A percentile compares a stretch with the other conserved stretches of the same genome.
Conservation (phyloP, 208 protist genomes). For the Leishmania aethiopica region DNA sequence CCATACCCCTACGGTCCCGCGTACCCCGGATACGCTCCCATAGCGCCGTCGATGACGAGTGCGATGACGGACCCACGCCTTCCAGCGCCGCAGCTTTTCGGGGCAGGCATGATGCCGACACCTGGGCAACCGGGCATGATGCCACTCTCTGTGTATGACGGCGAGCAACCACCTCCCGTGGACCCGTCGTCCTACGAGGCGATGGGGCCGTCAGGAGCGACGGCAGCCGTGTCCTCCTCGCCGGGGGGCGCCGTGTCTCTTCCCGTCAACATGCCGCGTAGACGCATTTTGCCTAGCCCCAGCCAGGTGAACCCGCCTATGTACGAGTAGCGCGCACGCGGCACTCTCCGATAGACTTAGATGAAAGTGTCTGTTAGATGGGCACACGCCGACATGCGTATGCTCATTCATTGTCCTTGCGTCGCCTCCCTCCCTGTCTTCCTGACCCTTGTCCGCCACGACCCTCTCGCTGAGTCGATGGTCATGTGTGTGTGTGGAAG, state of each 20-base stretch:
- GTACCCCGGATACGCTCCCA: not conserved
- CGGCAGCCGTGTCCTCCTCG: not conserved
- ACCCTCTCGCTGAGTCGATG: not conserved
- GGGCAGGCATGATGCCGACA: constrained; percentile 19
- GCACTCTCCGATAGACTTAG: not conserved
- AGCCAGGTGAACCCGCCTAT: constrained; percentile 2
- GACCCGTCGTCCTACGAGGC: not conserved
- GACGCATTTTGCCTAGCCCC: constrained; percentile 9
- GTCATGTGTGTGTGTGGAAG: not conserved
- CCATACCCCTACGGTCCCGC: constrained; percentile 3
- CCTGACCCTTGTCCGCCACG: not conserved
- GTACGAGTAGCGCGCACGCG: constrained; percentile 2
- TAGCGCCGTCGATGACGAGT: not conserved
- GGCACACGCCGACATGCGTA: not conserved
- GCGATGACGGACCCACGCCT: constrained; percentile 6
- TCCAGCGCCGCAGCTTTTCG: constrained; percentile 31
- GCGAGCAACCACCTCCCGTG: not conserved
- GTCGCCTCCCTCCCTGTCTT: not conserved
- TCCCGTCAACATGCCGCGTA: constrained; percentile 32
- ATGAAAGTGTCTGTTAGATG: not conserved
- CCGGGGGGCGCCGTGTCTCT: not conserved
- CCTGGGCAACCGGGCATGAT: constrained; percentile 13
- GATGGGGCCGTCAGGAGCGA: constrained; percentile 1
- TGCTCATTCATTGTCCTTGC: not conserved
- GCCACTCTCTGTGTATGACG: not conserved